These are phyloP conservation scores for Xylaria sp. DNA, from an alignment of 2,329 filamentous ascomycete genomes.

Conservation along the genomic window DNA sequence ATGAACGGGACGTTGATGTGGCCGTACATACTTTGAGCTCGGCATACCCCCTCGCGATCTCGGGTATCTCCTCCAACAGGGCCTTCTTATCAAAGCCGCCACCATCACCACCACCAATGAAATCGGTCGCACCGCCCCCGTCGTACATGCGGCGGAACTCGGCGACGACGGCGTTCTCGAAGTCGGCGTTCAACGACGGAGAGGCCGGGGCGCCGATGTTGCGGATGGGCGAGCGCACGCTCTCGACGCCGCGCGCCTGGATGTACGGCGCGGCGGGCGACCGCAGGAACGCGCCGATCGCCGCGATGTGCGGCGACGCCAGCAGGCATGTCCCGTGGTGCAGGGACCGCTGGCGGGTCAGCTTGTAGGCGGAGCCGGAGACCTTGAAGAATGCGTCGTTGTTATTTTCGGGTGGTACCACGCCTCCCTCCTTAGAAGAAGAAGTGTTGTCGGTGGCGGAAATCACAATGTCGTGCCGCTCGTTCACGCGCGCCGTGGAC, in stretches of 20 bases:
- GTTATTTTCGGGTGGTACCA: slow-evolving; percentile 8
- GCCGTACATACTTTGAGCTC: slow-evolving; percentile 59
- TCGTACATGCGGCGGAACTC: slow-evolving; percentile 74
- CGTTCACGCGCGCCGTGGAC: slow-evolving; percentile 73
- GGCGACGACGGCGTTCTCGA: slow-evolving; percentile 58
- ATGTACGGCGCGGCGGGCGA: slow-evolving; percentile 80
- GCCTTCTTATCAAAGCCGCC: too few relatives aligned
- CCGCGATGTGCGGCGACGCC: slow-evolving; percentile 70
- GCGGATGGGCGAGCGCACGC: slow-evolving; percentile 80
- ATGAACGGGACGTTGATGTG: neutral
- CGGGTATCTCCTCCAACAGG: slow-evolving; percentile 50
- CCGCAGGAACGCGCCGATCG: slow-evolving; percentile 70
- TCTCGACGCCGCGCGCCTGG: slow-evolving; percentile 83
- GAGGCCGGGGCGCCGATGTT: slow-evolving; percentile 67
- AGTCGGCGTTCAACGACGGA: slow-evolving; percentile 39
- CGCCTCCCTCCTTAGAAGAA: slow-evolving; percentile 6
- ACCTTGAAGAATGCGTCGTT: slow-evolving; percentile 72
- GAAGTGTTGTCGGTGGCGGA: slow-evolving; percentile 12
- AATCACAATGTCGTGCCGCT: slow-evolving; percentile 85
- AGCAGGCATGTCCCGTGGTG: slow-evolving; percentile 94
- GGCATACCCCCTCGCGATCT: slow-evolving; percentile 63
- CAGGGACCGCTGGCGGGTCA: slow-evolving; percentile 77
- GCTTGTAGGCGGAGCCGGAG: slow-evolving; percentile 92
- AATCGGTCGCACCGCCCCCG: slow-evolving; percentile 41
- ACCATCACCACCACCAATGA: too few relatives aligned